Base-by-base conservation (phyloP, 495 filamentous ascomycete genomes). In the Neurospora sp. region DNA sequence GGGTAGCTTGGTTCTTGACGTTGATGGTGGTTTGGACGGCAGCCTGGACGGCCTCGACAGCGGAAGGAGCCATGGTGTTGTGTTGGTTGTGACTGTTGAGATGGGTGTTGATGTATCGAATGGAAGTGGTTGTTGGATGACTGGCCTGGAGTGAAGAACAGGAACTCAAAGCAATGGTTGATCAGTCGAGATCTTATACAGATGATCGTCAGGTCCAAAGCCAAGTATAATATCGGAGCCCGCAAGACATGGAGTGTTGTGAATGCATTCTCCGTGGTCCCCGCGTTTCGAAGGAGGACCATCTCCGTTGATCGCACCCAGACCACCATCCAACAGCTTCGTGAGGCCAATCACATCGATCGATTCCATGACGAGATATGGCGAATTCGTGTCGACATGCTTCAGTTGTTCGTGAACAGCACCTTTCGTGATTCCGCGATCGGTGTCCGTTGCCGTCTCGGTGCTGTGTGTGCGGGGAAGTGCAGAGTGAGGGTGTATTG, bases 51-150 rank as follows among this genome's bases (percentile, higher is more conserved):
- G 59, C 22, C 9, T 79, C 77, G 44, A 80, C 69, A 18, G 80
- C 79, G 10, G 80, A 80, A 40, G 80, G 80, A 46, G 80, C 79
- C 80, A 81, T 81, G 46, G 20, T 73, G 31, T 31, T 10, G 27
- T 69, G 11, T 31, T 40, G n/a, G 9, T 5, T 5, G 20, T 1
- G 11, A 53, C 11, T 53, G 46, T 27, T 27, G 20, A 53, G n/a
- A 11, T 46, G 8, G 11, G n/a, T 27, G 39, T 16, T n/a, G 31
- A 35, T 35, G 31, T 35, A 35, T 35, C 31, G 31, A 35, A 35
- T 4, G 31, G 31, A 35, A 4, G 31, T 35, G 18, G 20, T 5
- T 11, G 48, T 31, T 27, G 22, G 22, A 4, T 61, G 53, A 31
- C 53, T 61, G 27, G 5, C 53, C 27, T 35, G 48, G 53, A 61